Percentiles rank a stretch among this genome's conserved stretches.
Evolutionary conservation across 371 early-diverging fungal genomes (phyloP).

Genomic region (Mucor piriformis): DNA sequence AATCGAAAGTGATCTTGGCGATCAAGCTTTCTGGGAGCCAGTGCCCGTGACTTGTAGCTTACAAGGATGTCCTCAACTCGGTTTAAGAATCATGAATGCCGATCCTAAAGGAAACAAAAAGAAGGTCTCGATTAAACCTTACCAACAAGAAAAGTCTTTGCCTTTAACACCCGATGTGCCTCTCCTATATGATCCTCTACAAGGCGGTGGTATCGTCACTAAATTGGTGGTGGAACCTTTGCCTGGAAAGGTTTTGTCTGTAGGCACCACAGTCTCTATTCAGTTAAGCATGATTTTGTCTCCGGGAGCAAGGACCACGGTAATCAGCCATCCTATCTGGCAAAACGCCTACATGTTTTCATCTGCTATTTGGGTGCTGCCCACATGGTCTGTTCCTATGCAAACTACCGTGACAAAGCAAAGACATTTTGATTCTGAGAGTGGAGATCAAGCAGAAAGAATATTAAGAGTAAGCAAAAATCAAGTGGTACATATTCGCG

Average conservation of each 20-base stretch:
- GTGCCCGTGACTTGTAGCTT: slow-evolving; percentile 22
- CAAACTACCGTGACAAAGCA: slow-evolving; percentile 14
- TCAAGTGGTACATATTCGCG: slow-evolving; percentile 25
- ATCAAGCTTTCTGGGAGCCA: slow-evolving; percentile 33
- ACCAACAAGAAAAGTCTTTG: slow-evolving; percentile 2
- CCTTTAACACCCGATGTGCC: slow-evolving; percentile 9
- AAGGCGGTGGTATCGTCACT: slow-evolving; percentile 37
- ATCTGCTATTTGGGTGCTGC: slow-evolving; percentile 38
- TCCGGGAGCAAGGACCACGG: not conserved
- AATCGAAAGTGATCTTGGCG: slow-evolving; percentile 51
- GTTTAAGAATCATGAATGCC: slow-evolving; percentile 11
- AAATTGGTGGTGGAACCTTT: slow-evolving; percentile 25
- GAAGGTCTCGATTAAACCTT: slow-evolving; percentile 6
- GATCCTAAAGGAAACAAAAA: slow-evolving; percentile 16
- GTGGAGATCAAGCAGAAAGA: slow-evolving; percentile 35
- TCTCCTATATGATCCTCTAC: slow-evolving; percentile 33
- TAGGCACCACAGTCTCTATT: slow-evolving; percentile 3
- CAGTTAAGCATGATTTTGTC: slow-evolving; percentile 23
- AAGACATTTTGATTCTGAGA: slow-evolving; percentile 14
- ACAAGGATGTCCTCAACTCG: slow-evolving; percentile 15
- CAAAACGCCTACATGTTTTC: slow-evolving; percentile 19
- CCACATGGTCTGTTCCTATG: slow-evolving; percentile 41
- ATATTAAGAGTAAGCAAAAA: not conserved
- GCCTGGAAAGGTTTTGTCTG: slow-evolving; percentile 11
- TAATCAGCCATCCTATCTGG: slow-evolving; percentile 26